Evolutionary conservation across 2,329 filamentous ascomycete genomes (phyloP), one percentile per base, ranked within the genome.

Genomic region (Chaetothyriales sp.): DNA sequence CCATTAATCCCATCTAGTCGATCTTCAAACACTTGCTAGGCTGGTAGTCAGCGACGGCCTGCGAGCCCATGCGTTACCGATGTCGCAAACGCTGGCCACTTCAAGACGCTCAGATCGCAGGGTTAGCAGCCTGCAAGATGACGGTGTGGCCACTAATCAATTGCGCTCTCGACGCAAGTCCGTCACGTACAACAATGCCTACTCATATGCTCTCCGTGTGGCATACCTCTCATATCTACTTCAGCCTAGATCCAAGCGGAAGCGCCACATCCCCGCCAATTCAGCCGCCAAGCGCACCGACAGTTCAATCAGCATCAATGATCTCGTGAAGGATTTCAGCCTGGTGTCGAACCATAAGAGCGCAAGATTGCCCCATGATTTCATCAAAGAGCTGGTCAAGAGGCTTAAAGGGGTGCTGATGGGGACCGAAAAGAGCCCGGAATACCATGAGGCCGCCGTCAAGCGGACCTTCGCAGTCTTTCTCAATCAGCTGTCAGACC

Each of bases 391-490:
- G 60, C 69, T 87, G 54, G 82, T 86, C 63, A 90, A 89, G 69
- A 78, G 89, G 56, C 79, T 95, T 65, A 83, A 85, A 53, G 83
- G 83, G 29, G 84, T 95, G 49, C 70, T 97, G 61, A 80, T 83
- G 61, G 89, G 89, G 43, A 85, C 77, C 55, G 92, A 97, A 70
- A 82, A 76, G 60, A 77, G 90, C 64, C 88, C 86, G 13, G 92
- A 94, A 63, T 98, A 85, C 70, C 86, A 85, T 64, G 92, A 98
- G 72, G 76, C 86, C n/a, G 75, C 84, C 22, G 83, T 98, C 58
- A 95, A 95, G 71, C 80, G 90, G 56, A 94, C 88, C 1, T 98
- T 98, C 70, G 92, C 88, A 51, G 86, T 88, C 58, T 95, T 95
- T 58, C 84, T 95, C 65, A 95, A 90, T 54, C 85, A 88, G 52